Percentiles rank a stretch among this genome's conserved stretches.
Conservation (phyloP, 2,329 filamentous ascomycete genomes). For the Lachnellula subtilissima region DNA sequence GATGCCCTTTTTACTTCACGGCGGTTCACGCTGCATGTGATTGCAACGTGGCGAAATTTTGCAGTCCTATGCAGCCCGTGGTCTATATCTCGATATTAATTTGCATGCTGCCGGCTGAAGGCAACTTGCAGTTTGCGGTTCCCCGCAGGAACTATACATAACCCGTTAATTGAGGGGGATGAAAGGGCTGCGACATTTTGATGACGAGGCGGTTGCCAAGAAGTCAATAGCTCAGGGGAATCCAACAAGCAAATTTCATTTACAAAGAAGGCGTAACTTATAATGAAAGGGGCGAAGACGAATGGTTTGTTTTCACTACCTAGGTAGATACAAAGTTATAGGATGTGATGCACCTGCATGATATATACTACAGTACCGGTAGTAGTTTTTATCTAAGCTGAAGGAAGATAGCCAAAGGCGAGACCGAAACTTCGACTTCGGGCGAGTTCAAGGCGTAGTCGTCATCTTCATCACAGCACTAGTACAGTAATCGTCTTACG, state of each 20-base stretch:
- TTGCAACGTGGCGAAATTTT: slow-evolving; percentile 7
- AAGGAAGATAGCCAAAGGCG: no score
- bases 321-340: no score
- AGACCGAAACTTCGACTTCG: no score
- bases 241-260: no score
- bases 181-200: neutral
- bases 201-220: no score
- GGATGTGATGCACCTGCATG: no score
- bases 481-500: neutral
- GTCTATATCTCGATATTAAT: neutral
- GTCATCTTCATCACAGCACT: neutral
- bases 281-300: no score
- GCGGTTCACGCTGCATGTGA: slow-evolving; percentile 1
- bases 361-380: no score
- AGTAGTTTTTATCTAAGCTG: no score
- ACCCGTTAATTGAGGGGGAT: neutral
- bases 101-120: slow-evolving; percentile 2
- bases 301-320: no score
- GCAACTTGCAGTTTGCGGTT: slow-evolving; percentile 6
- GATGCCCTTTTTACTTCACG: neutral
- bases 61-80: neutral
- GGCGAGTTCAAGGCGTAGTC: neutral
- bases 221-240: no score
- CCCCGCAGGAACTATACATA: neutral
- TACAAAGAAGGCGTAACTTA: no score